These are phyloP conservation scores for Chrysosphaeria jannelii DNA, from an alignment of 2,329 filamentous ascomycete genomes.

Conservation along the genomic window DNA sequence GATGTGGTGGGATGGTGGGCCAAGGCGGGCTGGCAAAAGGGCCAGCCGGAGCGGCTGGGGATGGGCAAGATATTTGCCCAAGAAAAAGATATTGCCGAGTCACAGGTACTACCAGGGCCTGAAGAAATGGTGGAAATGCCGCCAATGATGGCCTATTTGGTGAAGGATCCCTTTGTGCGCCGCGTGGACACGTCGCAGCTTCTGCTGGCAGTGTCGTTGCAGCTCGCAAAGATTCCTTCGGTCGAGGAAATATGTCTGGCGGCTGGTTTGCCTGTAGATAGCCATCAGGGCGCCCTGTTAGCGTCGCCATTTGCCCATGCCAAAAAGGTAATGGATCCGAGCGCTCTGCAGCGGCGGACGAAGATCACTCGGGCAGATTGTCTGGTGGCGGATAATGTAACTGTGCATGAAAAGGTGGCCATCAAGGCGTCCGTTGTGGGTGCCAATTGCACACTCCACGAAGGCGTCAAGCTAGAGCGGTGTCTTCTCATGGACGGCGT, in stretches of 20 bases:
- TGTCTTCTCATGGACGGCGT: slow-evolving; percentile 86
- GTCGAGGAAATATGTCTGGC: slow-evolving; percentile 24
- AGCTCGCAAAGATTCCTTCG: slow-evolving; percentile 57
- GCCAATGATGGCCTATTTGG: slow-evolving; percentile 55
- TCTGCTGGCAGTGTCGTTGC: slow-evolving; percentile 53
- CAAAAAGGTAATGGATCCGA: slow-evolving; percentile 55
- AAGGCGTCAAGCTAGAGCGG: slow-evolving; percentile 59
- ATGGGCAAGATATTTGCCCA: slow-evolving; percentile 17
- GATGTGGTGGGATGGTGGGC: slow-evolving; percentile 90
- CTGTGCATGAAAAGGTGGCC: slow-evolving; percentile 63
- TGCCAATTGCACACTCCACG: slow-evolving; percentile 57
- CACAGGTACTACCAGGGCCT: slow-evolving; percentile 3
- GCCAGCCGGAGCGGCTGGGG: slow-evolving; percentile 48
- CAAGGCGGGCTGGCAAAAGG: slow-evolving; percentile 71
- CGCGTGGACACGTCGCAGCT: slow-evolving; percentile 69
- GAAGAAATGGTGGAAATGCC: too few species aligned
- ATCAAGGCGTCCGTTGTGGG: slow-evolving; percentile 83
- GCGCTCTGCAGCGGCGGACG: slow-evolving; percentile 49
- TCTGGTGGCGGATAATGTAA: slow-evolving; percentile 66
- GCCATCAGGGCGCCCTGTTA: slow-evolving; percentile 28
- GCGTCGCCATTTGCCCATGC: slow-evolving; percentile 48
- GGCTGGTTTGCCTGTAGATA: slow-evolving; percentile 44
- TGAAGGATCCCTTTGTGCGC: slow-evolving; percentile 41
- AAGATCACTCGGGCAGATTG: slow-evolving; percentile 61
- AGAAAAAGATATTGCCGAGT: too few species aligned